These are phyloP conservation scores for Micractinium conductrix DNA, from an alignment of 139 green algal genomes.

Conservation along the genomic window DNA sequence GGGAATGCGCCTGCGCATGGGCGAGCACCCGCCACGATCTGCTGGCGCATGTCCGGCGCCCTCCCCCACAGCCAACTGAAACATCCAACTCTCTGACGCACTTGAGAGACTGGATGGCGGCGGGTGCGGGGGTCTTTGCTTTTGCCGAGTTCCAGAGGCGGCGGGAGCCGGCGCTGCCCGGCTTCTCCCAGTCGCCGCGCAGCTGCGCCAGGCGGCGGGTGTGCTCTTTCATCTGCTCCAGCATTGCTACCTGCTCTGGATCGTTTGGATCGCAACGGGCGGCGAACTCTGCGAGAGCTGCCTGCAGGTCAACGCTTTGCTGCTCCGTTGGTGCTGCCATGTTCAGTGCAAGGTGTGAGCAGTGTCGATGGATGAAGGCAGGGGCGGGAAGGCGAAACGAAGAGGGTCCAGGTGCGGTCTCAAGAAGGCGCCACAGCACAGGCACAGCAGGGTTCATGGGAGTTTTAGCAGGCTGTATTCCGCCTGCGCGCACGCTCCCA, in stretches of 20 bases:
- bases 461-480: neutral
- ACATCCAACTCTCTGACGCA: neutral
- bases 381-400: no score
- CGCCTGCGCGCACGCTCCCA: no score
- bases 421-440: neutral
- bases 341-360: no score
- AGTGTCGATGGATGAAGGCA: neutral
- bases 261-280: slow-evolving; percentile 33
- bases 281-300: slow-evolving; percentile 27
- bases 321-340: neutral
- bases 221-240: slow-evolving; percentile 44
- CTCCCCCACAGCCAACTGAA: neutral
- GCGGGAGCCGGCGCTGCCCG: neutral
- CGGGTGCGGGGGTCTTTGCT: neutral
- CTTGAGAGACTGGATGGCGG: slow-evolving; percentile 23
- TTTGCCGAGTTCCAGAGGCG: slow-evolving; percentile 44
- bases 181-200: slow-evolving; percentile 44
- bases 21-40: neutral
- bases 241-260: slow-evolving; percentile 32
- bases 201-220: slow-evolving; percentile 31
- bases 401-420: neutral
- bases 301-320: slow-evolving; percentile 5
- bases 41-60: neutral
- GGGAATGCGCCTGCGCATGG: neutral
- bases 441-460: no score